Base-by-base conservation (phyloP, 305 asterid species). In the Rubia tinctorum region DNA sequence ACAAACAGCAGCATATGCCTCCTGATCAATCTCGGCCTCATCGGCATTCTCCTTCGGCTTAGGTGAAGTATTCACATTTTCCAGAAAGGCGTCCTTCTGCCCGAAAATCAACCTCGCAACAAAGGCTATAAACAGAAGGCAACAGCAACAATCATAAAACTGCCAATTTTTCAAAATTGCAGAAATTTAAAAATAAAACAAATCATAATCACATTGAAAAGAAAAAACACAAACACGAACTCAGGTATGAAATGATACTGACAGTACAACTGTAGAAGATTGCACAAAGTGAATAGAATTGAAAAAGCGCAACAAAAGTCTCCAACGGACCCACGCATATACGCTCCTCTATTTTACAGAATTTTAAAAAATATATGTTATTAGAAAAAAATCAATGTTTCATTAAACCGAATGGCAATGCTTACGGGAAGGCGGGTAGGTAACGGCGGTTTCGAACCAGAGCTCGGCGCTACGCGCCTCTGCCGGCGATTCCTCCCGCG, bases 361-460 rank as follows among this genome's bases (percentile, higher is more conserved):
- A n/a, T n/a, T n/a, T n/a, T n/a, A n/a, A n/a, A n/a, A n/a, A n/a
- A n/a, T n/a, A n/a, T n/a, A n/a, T n/a, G n/a, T n/a, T n/a, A n/a
- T n/a, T n/a, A n/a, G n/a, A n/a, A 2, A 45, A 5, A 42, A 37
- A 34, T 2, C 20, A 56, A 62, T 5, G 6, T 42, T 15, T 64
- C 69, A 39, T 6, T 39, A 49, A 23, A 37, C 55, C 6, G n/a
- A 66, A 64, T 64, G 22, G 44, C 18, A 73, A 75, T 62, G 56
- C 78, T 82, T 85, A 95, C 99, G 98, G 77, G 99, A 95, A 64
- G 98, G 96, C 9, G 98, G 97, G 70, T 92, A 95, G 76, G 86
- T 88, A 67, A 80, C 85, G 74, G 97, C 99, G 27, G 91, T 83
- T 45, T 83, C 80, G 80, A 95, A 95, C 99, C 99, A 95, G 77